phyloP scores from a whole-genome alignment of 78 protist species.

The Dictyostelium firmibasis region DNA sequence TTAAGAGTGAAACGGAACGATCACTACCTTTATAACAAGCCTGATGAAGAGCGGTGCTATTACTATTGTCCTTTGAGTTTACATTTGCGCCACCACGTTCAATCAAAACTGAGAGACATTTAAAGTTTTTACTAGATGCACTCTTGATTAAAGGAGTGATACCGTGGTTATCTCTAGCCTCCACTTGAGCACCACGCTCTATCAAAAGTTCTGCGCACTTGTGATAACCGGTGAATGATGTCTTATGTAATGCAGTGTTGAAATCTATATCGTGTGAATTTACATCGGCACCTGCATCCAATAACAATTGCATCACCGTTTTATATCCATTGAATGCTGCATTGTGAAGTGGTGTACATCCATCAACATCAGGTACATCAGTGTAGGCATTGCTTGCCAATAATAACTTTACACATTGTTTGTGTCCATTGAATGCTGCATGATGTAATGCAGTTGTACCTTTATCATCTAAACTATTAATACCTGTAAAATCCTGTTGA shows the following conservation, averaged over 20 bases:
- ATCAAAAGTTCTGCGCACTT: constrained; percentile 74
- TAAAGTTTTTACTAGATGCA: constrained; percentile 23
- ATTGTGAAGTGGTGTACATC: constrained; percentile 82
- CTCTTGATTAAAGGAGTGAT: constrained; percentile 73
- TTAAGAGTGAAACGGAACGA: constrained; percentile 29
- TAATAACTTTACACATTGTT: constrained; percentile 67
- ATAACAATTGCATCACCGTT: constrained; percentile 17
- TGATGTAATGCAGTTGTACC: constrained; percentile 77
- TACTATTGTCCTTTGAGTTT: constrained; percentile 39
- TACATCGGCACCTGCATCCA: constrained; percentile 65
- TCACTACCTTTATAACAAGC: constrained; percentile 83
- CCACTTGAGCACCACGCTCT: constrained; percentile 18
- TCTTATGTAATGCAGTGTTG: constrained; percentile 74
- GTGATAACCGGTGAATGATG: constrained; percentile 50
- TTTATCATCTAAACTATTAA: constrained; percentile 68
- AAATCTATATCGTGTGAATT: constrained; percentile 54
- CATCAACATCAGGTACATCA: constrained; percentile 66
- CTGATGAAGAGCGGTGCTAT: constrained; percentile 70
- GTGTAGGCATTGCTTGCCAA: constrained; percentile 50
- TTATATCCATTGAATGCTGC: constrained; percentile 79
- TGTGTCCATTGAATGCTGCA: constrained; percentile 83
- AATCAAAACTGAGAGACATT: constrained; percentile 17
- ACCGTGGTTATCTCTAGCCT: constrained; percentile 64
- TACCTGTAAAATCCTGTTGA: constrained; percentile 47
- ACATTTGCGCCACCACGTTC: constrained; percentile 79